Evolutionary conservation across 2,329 filamentous ascomycete species (phyloP).

Genomic region (Rhinocladiella mackenziei): DNA sequence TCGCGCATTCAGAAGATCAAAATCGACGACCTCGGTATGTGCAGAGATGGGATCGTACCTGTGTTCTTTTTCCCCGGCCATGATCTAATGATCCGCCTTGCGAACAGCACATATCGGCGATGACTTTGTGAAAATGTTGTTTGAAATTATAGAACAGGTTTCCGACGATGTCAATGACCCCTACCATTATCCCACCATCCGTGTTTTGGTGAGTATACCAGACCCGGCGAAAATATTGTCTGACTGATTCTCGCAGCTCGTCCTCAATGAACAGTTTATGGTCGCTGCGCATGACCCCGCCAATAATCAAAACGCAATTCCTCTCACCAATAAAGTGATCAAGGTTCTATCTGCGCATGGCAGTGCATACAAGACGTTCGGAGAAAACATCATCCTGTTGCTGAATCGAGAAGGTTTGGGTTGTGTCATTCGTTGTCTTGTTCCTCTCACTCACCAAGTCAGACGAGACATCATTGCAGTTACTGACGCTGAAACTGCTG

Average conservation of each 20-base stretch:
- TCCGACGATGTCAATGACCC: constrained; percentile 86
- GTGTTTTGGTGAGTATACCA: constrained; percentile 68
- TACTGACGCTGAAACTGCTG: constrained; percentile 92
- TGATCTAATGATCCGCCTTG: constrained; percentile 7
- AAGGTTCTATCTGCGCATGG: constrained; percentile 83
- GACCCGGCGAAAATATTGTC: background rate
- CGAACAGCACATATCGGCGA: constrained; percentile 60
- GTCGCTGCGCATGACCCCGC: constrained; percentile 60
- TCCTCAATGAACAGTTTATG: constrained; percentile 98
- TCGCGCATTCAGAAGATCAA: constrained; percentile 81
- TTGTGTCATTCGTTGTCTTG: background rate
- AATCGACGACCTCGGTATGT: constrained; percentile 69
- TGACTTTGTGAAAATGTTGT: constrained; percentile 75
- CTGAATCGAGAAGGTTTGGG: constrained; percentile 78
- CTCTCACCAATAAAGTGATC: constrained; percentile 86
- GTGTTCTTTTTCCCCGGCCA: background rate
- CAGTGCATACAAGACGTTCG: constrained; percentile 83
- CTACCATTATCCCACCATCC: constrained; percentile 92
- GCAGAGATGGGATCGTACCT: background rate
- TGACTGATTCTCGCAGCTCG: constrained; percentile 57
- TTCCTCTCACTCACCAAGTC: constrained; percentile 8
- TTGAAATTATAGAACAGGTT: constrained; percentile 80
- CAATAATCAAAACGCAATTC: constrained; percentile 37
- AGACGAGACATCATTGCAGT: constrained; percentile 84
- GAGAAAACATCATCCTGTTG: constrained; percentile 92